Base-by-base conservation (phyloP, 2,329 filamentous ascomycete species). In the Arthrobotrys conoides region DNA sequence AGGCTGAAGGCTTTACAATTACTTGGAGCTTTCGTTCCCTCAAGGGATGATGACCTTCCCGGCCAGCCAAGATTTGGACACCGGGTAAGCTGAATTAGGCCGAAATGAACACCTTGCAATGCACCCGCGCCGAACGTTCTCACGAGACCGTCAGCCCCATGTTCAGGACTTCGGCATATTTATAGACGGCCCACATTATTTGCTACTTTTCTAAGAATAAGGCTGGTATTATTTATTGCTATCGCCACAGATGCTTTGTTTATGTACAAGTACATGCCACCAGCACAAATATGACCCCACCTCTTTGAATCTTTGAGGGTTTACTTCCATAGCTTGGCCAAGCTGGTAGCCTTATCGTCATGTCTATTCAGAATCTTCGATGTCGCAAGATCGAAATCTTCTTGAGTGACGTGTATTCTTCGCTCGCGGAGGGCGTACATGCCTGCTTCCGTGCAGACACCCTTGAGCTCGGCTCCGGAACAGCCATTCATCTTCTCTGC, bases 401-500 rank as follows among this genome's bases (percentile, higher is more conserved):
- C 96, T 85, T 99, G 96, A 44, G 96, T 99, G 81, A 99, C 96
- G 85, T 99, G 96, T 76, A 99, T 95, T 86, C 96, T 91, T 84
- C 96, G 89, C 87, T 99, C 96, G 82, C 96, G 91, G 81, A 99
- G 88, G 14, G 96, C 96, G 84, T 96, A 99, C 96, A 99, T 99
- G 83, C 96, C 96, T 1, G 96, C 94, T 86, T 99, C 96, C 55
- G 96, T 99, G 85, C 96, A 99, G 59, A 99, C 96, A 87, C 96
- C 96, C 90, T 99, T 99, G 82, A 99, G 86, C 86, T 99, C 96
- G 69, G 96, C 96, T 79, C 96, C 96, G 2, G 94, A 97, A 86
- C 96, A 99, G 65, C 96, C 96, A 83, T 97, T 97, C 96, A 99
- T 99, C 90, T 98, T 98, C 88, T 99, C 96, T 33, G 96, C 96